These are phyloP conservation scores for Trametes cinnabarina DNA, from an alignment of 768 basidiomycete genomes.

Conservation along the genomic window DNA sequence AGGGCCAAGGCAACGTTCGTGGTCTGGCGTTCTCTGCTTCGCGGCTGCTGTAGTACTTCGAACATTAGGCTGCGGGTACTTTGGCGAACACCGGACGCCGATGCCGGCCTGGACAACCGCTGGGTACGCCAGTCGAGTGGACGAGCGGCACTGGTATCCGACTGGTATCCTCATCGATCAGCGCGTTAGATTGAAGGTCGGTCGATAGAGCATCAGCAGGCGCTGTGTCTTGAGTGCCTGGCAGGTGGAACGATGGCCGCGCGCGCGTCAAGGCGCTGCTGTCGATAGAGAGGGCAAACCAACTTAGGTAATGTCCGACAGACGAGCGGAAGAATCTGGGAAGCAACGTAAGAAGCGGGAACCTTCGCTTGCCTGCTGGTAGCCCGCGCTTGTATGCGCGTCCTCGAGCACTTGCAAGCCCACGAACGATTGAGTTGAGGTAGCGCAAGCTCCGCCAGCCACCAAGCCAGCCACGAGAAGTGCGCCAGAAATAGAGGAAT, in stretches of 20 bases:
- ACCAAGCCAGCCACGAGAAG: background rate
- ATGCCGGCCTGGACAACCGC: background rate
- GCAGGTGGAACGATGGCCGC: background rate
- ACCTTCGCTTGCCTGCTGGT: background rate
- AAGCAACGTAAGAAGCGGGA: conserved; percentile 1
- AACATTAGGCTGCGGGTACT: conserved; percentile 1
- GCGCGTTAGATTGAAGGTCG: no score
- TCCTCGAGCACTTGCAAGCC: background rate
- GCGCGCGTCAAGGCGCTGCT: background rate
- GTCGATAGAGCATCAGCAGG: no score
- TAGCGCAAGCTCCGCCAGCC: background rate
- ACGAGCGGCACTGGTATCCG: no score
- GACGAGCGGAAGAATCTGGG: conserved; percentile 9
- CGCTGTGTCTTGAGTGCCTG: no score
- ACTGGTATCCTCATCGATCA: no score
- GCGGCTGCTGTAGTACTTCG: background rate
- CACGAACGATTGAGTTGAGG: background rate
- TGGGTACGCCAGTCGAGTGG: background rate
- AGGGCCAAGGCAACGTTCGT: background rate
- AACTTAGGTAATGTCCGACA: conserved; percentile 18
- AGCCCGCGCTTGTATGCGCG: background rate
- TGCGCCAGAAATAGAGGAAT: background rate
- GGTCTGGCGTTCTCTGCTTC: background rate
- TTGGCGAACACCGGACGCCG: background rate
- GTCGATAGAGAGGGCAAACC: background rate